Evolutionary conservation across 805 yeast genomes (phyloP).

Genomic region (Saturnispora serradocipensis): DNA sequence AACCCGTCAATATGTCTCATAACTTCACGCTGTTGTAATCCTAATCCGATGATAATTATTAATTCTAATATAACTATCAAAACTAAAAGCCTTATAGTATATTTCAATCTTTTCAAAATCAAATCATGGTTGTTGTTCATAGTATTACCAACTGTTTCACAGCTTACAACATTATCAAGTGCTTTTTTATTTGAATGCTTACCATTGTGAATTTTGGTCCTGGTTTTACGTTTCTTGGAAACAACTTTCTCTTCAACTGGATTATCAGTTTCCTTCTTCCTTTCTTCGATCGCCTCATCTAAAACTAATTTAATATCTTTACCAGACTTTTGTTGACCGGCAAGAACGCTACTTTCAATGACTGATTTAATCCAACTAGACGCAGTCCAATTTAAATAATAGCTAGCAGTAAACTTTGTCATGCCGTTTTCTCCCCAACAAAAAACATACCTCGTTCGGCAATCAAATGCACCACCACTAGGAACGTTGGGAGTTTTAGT

Average conservation of each 20-base stretch:
- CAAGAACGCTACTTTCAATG: slow-evolving; percentile 73
- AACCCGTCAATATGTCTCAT: neutral
- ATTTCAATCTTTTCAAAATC: neutral
- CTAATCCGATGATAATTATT: neutral
- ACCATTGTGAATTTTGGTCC: neutral
- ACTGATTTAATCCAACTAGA: slow-evolving; percentile 87
- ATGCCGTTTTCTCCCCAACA: slow-evolving; percentile 64
- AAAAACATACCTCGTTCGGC: slow-evolving; percentile 60
- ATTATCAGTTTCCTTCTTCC: slow-evolving; percentile 2
- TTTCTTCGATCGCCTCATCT: slow-evolving; percentile 14
- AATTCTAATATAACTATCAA: neutral
- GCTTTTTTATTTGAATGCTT: neutral
- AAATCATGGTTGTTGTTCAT: neutral
- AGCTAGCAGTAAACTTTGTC: slow-evolving; percentile 57
- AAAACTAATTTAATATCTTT: slow-evolving; percentile 28
- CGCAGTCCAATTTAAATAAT: slow-evolving; percentile 80
- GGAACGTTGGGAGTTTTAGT: slow-evolving; percentile 92
- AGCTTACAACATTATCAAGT: no score
- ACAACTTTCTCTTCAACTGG: neutral
- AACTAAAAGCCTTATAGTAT: neutral
- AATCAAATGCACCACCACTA: slow-evolving; percentile 73
- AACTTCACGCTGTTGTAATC: neutral
- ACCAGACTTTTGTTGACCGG: slow-evolving; percentile 68
- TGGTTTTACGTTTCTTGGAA: neutral
- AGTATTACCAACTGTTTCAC: neutral